Conservation (phyloP, 2,329 filamentous ascomycete genomes). For the Trichoderma sp. region DNA sequence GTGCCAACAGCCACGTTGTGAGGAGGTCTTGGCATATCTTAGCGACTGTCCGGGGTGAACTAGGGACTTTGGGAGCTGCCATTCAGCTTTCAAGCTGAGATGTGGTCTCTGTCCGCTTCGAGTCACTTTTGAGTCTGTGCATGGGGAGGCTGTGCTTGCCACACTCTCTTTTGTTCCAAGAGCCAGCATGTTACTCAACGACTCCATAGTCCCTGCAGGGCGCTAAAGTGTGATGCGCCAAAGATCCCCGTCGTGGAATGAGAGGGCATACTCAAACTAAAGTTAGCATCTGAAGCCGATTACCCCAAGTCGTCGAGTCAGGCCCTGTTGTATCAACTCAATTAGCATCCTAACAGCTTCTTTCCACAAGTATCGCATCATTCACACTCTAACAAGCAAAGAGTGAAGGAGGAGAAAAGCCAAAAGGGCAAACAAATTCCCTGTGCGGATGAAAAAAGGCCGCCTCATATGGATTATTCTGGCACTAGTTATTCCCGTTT, state of each 20-base stretch:
- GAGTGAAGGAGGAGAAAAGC: background rate
- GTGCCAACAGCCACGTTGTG: background rate
- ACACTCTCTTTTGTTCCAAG: background rate
- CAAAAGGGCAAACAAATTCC: background rate
- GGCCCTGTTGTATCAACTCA: background rate
- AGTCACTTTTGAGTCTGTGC: background rate
- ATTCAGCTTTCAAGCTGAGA: background rate
- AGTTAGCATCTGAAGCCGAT: background rate
- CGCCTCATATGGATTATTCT: conserved; percentile 13
- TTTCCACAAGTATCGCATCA: background rate
- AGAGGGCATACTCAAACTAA: background rate
- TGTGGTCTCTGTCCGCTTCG: background rate
- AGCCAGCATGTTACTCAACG: background rate
- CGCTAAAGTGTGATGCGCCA: background rate
- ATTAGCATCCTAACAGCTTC: background rate
- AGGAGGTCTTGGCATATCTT: background rate
- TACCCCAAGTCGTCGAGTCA: background rate
- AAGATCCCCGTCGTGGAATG: background rate
- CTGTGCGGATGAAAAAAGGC: background rate
- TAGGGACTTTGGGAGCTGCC: no score
- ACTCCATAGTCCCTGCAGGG: background rate
- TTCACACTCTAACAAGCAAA: background rate
- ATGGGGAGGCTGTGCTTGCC: background rate
- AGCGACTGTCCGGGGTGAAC: background rate
- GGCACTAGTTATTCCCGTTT: conserved; percentile 16